These are phyloP conservation scores for Hyaloscypha variabilis DNA, from an alignment of 495 filamentous ascomycete species.

Conservation along the genomic window DNA sequence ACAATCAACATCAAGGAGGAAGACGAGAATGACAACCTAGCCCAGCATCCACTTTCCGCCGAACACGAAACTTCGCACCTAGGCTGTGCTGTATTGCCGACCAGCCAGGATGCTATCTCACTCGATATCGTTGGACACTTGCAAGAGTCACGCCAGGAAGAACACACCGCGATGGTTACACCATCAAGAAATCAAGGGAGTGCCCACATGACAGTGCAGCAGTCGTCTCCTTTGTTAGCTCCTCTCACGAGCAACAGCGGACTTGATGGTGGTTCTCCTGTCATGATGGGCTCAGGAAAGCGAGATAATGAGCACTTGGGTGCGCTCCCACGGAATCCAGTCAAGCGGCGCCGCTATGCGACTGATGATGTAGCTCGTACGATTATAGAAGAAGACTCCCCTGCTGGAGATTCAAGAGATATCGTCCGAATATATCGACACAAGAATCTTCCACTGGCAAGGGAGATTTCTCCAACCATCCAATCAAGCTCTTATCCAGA, in stretches of 20 bases:
- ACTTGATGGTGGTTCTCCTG: neutral
- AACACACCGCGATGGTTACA: neutral
- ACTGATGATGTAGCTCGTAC: neutral
- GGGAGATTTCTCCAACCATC: too few relatives aligned
- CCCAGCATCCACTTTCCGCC: slow-evolving; percentile 1
- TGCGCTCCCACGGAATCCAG: neutral
- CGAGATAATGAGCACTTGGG: neutral
- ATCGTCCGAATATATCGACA: slow-evolving; percentile 21
- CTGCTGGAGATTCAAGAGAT: slow-evolving; percentile 11
- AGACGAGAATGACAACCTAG: neutral
- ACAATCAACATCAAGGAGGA: neutral
- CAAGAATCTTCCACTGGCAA: neutral
- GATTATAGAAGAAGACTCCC: slow-evolving; percentile 8
- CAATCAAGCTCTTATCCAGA: neutral
- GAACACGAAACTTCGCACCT: slow-evolving; percentile 1
- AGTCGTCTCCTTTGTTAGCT: neutral
- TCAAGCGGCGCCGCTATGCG: neutral
- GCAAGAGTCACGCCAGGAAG: neutral
- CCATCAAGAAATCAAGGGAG: neutral
- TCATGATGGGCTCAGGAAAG: neutral
- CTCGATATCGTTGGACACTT: neutral
- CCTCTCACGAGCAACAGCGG: neutral
- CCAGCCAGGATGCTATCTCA: neutral
- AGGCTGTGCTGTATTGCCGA: neutral
- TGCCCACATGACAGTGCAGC: neutral